phyloP scores from a whole-genome alignment of 495 filamentous ascomycete genomes.

The Neurospora pannonica region DNA sequence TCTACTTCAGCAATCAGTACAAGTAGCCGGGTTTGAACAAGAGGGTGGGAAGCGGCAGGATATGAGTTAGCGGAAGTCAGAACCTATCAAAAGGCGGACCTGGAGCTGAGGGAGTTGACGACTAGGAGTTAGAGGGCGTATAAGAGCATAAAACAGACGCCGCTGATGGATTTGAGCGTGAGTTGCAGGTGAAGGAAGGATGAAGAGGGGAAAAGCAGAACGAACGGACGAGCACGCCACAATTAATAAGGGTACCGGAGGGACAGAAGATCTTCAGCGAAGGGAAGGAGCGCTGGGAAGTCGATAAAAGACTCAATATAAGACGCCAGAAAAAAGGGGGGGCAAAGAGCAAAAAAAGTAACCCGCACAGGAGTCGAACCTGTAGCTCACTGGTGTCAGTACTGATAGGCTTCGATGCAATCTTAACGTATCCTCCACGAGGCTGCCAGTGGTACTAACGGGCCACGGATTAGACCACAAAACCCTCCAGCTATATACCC shows the following conservation, averaged over 20 bases:
- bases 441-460: accelerated
- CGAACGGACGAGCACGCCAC: too few relatives aligned
- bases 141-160: neutral
- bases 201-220: too few relatives aligned
- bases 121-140: neutral
- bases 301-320: neutral
- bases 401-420: neutral
- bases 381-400: neutral
- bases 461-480: neutral
- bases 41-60: too few relatives aligned
- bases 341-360: neutral
- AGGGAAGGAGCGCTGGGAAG: neutral
- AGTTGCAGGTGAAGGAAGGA: neutral
- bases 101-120: neutral
- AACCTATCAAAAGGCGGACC: neutral
- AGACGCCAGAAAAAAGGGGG: neutral
- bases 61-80: too few relatives aligned
- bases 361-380: neutral
- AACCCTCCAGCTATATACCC: neutral
- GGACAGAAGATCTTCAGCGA: neutral
- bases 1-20: neutral
- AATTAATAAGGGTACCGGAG: neutral
- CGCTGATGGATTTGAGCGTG: neutral
- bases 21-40: too few relatives aligned
- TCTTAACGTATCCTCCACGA: neutral